A percentile compares a stretch with the other conserved stretches of the same genome.
Conservation (phyloP, 371 early-diverging fungal genomes). For the Encephalitozoon romaleae region DNA sequence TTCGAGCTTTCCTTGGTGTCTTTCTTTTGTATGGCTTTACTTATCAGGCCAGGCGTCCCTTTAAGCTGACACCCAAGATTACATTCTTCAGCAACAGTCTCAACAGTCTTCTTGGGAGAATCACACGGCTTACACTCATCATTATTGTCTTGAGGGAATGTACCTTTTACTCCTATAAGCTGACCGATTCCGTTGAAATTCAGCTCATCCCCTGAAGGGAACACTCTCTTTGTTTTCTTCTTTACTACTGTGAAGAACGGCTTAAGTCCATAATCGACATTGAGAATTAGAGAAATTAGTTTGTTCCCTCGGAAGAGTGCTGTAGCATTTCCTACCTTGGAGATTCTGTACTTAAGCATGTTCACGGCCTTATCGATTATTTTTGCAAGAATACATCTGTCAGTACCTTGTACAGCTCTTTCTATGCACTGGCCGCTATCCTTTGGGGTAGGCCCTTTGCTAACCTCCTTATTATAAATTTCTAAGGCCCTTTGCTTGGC, state of each 20-base stretch:
- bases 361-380: not conserved
- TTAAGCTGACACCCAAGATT: not conserved
- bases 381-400: not conserved
- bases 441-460: not conserved
- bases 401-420: not conserved
- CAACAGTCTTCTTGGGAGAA: not conserved
- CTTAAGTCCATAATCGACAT: not conserved
- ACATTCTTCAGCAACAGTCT: not conserved
- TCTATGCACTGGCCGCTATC: not conserved
- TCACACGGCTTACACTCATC: not conserved
- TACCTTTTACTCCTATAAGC: not conserved
- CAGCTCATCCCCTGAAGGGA: not conserved
- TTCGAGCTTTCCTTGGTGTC: not conserved
- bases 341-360: not conserved
- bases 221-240: not conserved
- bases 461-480: not conserved
- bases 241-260: not conserved
- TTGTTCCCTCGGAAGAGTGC: not conserved
- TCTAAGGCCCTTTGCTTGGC: not conserved
- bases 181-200: not conserved
- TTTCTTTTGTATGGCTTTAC: not conserved
- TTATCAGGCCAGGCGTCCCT: not conserved
- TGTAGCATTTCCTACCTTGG: not conserved
- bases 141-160: not conserved
- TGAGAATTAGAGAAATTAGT: not conserved